A percentile compares a stretch with the other conserved stretches of the same genome.
These are phyloP conservation scores for Pelargonium fulgidum DNA, from an alignment of 441 rosid genomes.

Conservation along the genomic window DNA sequence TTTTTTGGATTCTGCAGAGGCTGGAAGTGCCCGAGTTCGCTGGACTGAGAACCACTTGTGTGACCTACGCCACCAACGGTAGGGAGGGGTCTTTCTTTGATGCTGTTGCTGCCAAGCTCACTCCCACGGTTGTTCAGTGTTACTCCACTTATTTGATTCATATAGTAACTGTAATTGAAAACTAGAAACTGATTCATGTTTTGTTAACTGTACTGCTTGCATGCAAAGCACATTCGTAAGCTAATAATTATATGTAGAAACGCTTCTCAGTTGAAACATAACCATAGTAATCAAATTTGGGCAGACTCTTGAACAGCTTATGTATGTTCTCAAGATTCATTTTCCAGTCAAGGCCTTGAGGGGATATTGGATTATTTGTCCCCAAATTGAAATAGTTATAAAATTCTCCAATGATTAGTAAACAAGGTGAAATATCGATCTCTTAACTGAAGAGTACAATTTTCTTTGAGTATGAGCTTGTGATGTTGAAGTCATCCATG, in stretches of 20 bases:
- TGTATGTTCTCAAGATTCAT: no score
- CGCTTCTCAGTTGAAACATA: background rate
- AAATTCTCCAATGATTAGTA: background rate
- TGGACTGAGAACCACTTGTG: conserved; percentile 53
- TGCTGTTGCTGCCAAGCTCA: conserved; percentile 59
- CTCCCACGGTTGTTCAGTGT: conserved; percentile 44
- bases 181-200: background rate
- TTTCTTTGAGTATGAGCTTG: no score
- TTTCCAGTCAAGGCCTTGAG: background rate
- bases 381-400: background rate
- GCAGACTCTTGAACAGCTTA: no score
- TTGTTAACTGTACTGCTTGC: background rate
- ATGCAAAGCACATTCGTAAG: background rate
- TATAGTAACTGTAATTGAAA: background rate
- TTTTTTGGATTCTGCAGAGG: conserved; percentile 40
- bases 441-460: no score
- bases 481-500: background rate
- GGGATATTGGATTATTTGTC: background rate
- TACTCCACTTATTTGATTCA: background rate
- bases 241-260: no score
- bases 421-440: background rate
- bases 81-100: conserved; percentile 63
- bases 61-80: conserved; percentile 32
- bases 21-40: conserved; percentile 70
- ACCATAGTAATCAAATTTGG: background rate